Evolutionary conservation across 2,329 filamentous ascomycete species (phyloP).

Genomic region (Talaromyces funiculosus): DNA sequence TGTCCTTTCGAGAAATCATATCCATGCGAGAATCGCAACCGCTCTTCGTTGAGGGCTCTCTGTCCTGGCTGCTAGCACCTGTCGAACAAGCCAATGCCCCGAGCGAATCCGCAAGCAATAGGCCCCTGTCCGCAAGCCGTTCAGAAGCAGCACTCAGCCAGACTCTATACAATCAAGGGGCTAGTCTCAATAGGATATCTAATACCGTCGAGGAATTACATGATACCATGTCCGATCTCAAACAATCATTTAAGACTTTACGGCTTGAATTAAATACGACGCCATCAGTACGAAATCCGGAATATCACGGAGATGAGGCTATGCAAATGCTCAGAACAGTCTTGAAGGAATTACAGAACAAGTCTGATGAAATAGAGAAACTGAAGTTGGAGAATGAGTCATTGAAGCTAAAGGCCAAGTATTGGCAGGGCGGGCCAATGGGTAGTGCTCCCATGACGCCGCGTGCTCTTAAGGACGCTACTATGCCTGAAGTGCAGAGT

Average conservation of each 20-base stretch:
- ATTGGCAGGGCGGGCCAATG: constrained; percentile 26
- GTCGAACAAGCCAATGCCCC: constrained; percentile 11
- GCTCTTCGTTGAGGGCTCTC: constrained; percentile 28
- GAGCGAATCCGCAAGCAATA: constrained; percentile 23
- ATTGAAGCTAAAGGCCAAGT: constrained; percentile 31
- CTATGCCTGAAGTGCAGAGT: constrained; percentile 28
- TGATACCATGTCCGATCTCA: constrained; percentile 37
- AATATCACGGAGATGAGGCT: constrained; percentile 19
- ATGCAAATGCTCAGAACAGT: constrained; percentile 37
- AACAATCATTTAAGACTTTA: constrained; percentile 34
- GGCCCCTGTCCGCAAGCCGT: constrained; percentile 16
- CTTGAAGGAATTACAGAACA: constrained; percentile 33
- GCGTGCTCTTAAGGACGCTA: constrained; percentile 5
- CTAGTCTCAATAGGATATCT: constrained; percentile 34
- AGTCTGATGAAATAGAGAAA: constrained; percentile 36
- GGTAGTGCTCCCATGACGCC: constrained; percentile 12
- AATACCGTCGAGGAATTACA: constrained; percentile 34
- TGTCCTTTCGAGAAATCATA: constrained; percentile 35
- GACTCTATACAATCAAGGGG: constrained; percentile 33
- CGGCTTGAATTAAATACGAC: constrained; percentile 32
- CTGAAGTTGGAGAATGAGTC: constrained; percentile 35
- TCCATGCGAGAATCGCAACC: constrained; percentile 36
- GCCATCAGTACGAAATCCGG: constrained; percentile 21
- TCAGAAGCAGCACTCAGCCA: constrained; percentile 25
- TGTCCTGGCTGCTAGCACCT: constrained; percentile 27